phyloP scores from a whole-genome alignment of 139 green algal genomes.

The Haematococcus lacustris region DNA sequence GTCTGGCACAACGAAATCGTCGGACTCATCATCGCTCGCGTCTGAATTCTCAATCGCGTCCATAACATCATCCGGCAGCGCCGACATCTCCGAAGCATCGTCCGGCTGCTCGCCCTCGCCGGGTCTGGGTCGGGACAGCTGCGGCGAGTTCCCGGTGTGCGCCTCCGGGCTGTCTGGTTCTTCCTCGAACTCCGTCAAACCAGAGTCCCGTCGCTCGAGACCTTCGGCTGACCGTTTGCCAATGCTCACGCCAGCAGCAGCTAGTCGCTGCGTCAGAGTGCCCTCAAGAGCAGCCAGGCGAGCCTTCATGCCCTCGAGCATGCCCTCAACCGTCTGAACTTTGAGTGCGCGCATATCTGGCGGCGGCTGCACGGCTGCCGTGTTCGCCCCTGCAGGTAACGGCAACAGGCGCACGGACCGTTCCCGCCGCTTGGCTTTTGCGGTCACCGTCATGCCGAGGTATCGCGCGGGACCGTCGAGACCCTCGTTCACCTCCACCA shows the following conservation, averaged over 20 bases:
- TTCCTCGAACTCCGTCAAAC: too few relatives aligned
- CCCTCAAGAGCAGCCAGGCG: conserved; percentile 22
- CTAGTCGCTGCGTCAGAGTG: conserved; percentile 14
- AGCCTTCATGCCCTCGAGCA: conserved; percentile 24
- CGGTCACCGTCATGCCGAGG: conserved; percentile 20
- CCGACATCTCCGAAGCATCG: not conserved
- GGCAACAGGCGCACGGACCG: not conserved
- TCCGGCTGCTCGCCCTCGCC: too few relatives aligned
- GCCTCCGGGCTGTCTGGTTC: not conserved
- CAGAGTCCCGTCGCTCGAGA: too few relatives aligned
- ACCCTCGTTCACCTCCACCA: conserved; percentile 30
- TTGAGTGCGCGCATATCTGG: not conserved
- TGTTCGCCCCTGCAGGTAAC: not conserved
- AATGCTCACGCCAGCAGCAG: too few relatives aligned
- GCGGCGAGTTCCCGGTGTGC: not conserved
- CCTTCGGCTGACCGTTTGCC: too few relatives aligned
- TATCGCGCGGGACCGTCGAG: conserved; percentile 12
- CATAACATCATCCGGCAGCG: conserved; percentile 26
- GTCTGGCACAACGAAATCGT: too few relatives aligned
- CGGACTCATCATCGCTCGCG: not conserved
- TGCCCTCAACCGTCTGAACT: conserved; percentile 22
- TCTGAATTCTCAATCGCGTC: conserved; percentile 15
- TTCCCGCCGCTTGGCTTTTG: conserved; percentile 22
- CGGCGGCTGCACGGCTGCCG: not conserved
- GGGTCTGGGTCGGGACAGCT: too few relatives aligned